These are phyloP conservation scores for Alternaria alternata DNA, from an alignment of 2,329 filamentous ascomycete species.

Conservation along the genomic window DNA sequence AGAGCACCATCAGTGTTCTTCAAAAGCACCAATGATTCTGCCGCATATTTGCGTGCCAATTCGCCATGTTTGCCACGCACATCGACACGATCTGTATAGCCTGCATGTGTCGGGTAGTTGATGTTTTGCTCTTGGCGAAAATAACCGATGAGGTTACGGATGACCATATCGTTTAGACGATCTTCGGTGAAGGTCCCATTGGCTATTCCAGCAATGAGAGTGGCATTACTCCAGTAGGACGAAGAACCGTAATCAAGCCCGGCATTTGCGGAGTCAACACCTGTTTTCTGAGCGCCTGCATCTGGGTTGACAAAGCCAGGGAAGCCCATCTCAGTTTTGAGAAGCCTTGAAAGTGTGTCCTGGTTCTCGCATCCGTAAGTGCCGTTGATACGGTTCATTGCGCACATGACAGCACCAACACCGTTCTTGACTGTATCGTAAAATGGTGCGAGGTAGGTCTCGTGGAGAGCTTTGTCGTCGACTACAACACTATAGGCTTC, in stretches of 20 bases:
- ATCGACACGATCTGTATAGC: too few species aligned
- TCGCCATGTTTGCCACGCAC: slow-evolving; percentile 15
- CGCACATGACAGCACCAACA: slow-evolving; percentile 67
- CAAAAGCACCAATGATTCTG: slow-evolving; percentile 35
- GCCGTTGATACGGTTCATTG: slow-evolving; percentile 43
- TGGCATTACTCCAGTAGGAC: slow-evolving; percentile 26
- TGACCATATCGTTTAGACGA: slow-evolving; percentile 33
- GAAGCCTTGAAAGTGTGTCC: slow-evolving; percentile 55
- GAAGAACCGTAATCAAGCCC: slow-evolving; percentile 38
- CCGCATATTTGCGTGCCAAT: slow-evolving; percentile 27
- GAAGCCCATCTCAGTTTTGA: slow-evolving; percentile 60
- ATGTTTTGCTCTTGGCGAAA: background rate
- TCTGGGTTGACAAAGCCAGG: slow-evolving; percentile 51
- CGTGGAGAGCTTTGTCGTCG: slow-evolving; percentile 69
- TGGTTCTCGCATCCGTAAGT: slow-evolving; percentile 34
- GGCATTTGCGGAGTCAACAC: slow-evolving; percentile 51
- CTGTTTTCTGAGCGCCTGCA: slow-evolving; percentile 55
- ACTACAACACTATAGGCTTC: slow-evolving; percentile 54
- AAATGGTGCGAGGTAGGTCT: slow-evolving; percentile 71
- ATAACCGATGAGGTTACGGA: background rate
- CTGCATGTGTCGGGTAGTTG: too few species aligned
- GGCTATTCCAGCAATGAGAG: slow-evolving; percentile 24
- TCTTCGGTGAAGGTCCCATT: slow-evolving; percentile 23
- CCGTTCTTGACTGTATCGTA: slow-evolving; percentile 66
- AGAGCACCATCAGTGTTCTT: slow-evolving; percentile 63